Percentiles rank a stretch among this genome's conserved stretches.
These are phyloP conservation scores for Phytophthora boehmeriae DNA, from an alignment of 352 stramenopile species.

Conservation along the genomic window DNA sequence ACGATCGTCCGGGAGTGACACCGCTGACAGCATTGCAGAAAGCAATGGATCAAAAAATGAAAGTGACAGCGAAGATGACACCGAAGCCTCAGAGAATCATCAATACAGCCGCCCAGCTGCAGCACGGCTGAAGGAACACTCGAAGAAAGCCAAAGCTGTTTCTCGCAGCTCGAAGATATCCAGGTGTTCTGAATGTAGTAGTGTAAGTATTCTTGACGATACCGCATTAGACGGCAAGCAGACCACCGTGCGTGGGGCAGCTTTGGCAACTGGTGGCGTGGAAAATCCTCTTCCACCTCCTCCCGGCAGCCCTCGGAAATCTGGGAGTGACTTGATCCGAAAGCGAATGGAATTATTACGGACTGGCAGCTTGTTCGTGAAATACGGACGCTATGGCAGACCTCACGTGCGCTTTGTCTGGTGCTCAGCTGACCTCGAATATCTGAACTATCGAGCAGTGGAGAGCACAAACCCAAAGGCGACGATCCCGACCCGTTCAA, in stretches of 20 bases:
- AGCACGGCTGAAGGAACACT: conserved; percentile 8
- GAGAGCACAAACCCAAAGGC: conserved; percentile 55
- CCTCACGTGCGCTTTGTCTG: conserved; percentile 84
- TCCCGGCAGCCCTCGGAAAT: conserved; percentile 21
- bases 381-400: conserved; percentile 77
- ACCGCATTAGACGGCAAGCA: conserved; percentile 10
- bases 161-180: conserved; percentile 3
- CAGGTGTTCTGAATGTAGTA: conserved; percentile 25
- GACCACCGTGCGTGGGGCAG: conserved; percentile 13
- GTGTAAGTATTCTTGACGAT: conserved; percentile 18
- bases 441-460: conserved; percentile 73
- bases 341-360: conserved; percentile 75
- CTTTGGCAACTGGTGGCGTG: conserved; percentile 6
- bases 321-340: conserved; percentile 63
- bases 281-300: conserved; percentile 6
- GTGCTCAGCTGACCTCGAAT: conserved; percentile 76
- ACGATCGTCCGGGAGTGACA: conserved; percentile 12
- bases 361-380: conserved; percentile 77
- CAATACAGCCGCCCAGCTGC: conserved; percentile 25
- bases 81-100: conserved; percentile 34
- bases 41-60: conserved; percentile 29
- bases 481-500: conserved; percentile 60
- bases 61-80: conserved; percentile 59
- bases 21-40: conserved; percentile 14
- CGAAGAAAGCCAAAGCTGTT: conserved; percentile 1